phyloP scores from a whole-genome alignment of 2,329 filamentous ascomycete genomes.

The Sarocladium strictum region DNA sequence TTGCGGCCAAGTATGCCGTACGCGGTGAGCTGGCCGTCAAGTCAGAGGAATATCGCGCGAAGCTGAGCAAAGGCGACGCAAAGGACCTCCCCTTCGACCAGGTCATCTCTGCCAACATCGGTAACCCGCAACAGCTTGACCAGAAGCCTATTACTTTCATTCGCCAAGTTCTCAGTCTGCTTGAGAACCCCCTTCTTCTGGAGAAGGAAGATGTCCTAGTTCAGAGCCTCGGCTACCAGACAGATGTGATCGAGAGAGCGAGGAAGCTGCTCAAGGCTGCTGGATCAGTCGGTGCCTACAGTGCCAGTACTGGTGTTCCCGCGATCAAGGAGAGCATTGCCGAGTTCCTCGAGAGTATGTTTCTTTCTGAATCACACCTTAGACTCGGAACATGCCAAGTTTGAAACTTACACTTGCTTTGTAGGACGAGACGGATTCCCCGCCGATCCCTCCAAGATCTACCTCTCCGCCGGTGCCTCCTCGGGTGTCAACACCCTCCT shows the following conservation, averaged over 20 bases:
- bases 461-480: conserved; percentile 86
- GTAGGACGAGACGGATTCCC: conserved; percentile 81
- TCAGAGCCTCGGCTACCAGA: conserved; percentile 75
- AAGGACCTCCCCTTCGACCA: conserved; percentile 71
- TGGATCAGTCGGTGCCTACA: conserved; percentile 93
- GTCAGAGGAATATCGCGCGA: conserved; percentile 82
- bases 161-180: conserved; percentile 85
- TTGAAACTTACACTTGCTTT: conserved; percentile 12
- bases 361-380: not conserved
- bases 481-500: conserved; percentile 92
- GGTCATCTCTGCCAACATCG: conserved; percentile 96
- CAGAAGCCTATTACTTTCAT: conserved; percentile 99
- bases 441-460: conserved; percentile 74
- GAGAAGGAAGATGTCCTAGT: conserved; percentile 76
- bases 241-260: conserved; percentile 81
- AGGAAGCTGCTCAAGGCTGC: conserved; percentile 74
- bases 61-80: conserved; percentile 54
- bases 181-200: conserved; percentile 84
- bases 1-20: conserved; percentile 89
- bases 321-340: conserved; percentile 86
- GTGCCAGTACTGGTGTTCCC: conserved; percentile 82
- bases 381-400: no score
- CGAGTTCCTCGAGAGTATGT: conserved; percentile 80
- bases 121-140: conserved; percentile 97
- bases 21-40: conserved; percentile 91